phyloP scores from a whole-genome alignment of 1,284 basidiomycete species.

The Tetrapyrgos nigripes region DNA sequence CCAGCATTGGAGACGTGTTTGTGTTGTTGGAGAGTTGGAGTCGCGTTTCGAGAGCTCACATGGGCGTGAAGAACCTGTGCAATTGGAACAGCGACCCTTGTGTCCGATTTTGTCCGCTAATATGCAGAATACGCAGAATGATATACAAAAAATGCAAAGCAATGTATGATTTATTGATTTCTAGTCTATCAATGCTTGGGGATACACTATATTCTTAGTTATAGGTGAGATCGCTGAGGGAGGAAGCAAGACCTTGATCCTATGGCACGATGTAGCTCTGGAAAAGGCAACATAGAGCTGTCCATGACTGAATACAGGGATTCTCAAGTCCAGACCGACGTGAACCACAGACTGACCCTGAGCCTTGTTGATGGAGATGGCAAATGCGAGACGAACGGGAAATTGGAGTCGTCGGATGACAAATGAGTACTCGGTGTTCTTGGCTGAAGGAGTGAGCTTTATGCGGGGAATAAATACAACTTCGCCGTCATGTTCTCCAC shows the following conservation, averaged over 20 bases:
- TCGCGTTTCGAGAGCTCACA: too few species aligned
- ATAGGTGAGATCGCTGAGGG: neutral
- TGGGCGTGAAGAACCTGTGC: too few species aligned
- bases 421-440: conserved; percentile 25
- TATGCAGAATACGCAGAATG: too few species aligned
- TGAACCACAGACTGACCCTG: conserved; percentile 43
- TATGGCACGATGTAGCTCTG: conserved; percentile 19
- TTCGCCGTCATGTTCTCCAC: conserved; percentile 34
- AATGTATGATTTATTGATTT: too few species aligned
- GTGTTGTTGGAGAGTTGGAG: too few species aligned
- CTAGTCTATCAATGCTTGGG: conserved; percentile 10
- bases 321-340: conserved; percentile 34
- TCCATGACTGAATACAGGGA: conserved; percentile 36
- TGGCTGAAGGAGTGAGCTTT: conserved; percentile 24
- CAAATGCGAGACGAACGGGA: conserved; percentile 40
- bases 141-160: too few species aligned
- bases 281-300: conserved; percentile 40
- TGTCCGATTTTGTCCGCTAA: too few species aligned
- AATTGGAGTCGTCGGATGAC: conserved; percentile 25
- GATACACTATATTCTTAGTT: conserved; percentile 23
- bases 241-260: conserved; percentile 27
- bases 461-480: conserved; percentile 39
- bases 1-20: too few species aligned
- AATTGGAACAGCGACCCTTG: too few species aligned
- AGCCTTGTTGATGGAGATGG: conserved; percentile 45